phyloP scores from a whole-genome alignment of 371 early-diverging fungal species.

The Mucor mucedo region DNA sequence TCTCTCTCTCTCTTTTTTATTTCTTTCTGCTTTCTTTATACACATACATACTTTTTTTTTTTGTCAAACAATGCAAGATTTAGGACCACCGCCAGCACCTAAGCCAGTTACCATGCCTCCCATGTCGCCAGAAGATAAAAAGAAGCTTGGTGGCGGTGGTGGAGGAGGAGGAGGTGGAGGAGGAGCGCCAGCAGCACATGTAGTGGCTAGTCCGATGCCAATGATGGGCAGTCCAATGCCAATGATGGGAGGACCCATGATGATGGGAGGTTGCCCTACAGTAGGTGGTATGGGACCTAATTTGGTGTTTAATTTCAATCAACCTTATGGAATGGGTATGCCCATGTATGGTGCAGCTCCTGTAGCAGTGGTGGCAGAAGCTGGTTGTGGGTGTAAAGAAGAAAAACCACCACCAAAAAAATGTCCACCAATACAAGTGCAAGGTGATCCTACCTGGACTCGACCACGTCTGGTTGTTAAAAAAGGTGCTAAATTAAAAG shows the following conservation, averaged over 20 bases:
- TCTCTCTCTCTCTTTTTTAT: too few species aligned
- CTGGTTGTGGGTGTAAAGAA: background rate
- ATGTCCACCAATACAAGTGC: slow-evolving; percentile 10
- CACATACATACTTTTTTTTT: too few species aligned
- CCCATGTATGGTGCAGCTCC: background rate
- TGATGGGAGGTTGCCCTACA: slow-evolving; percentile 8
- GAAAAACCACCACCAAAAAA: slow-evolving; percentile 3
- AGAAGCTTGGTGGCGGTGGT: background rate
- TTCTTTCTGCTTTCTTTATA: slow-evolving; percentile 1
- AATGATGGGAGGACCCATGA: slow-evolving; percentile 2
- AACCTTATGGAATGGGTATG: slow-evolving; percentile 8
- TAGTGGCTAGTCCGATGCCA: background rate
- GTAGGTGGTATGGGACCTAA: slow-evolving; percentile 29
- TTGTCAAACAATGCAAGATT: slow-evolving; percentile 10
- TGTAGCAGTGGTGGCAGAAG: background rate
- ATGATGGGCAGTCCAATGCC: slow-evolving; percentile 10
- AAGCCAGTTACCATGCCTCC: slow-evolving; percentile 14
- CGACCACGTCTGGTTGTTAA: slow-evolving; percentile 16
- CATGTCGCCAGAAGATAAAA: slow-evolving; percentile 18
- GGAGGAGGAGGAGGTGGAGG: background rate
- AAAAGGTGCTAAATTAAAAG: slow-evolving; percentile 15
- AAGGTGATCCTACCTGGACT: slow-evolving; percentile 27
- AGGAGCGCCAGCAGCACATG: background rate
- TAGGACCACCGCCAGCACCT: slow-evolving; percentile 10
- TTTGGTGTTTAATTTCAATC: slow-evolving; percentile 24